These are phyloP conservation scores for Eimeria maxima DNA, from an alignment of 169 alveolate species.

Conservation along the genomic window DNA sequence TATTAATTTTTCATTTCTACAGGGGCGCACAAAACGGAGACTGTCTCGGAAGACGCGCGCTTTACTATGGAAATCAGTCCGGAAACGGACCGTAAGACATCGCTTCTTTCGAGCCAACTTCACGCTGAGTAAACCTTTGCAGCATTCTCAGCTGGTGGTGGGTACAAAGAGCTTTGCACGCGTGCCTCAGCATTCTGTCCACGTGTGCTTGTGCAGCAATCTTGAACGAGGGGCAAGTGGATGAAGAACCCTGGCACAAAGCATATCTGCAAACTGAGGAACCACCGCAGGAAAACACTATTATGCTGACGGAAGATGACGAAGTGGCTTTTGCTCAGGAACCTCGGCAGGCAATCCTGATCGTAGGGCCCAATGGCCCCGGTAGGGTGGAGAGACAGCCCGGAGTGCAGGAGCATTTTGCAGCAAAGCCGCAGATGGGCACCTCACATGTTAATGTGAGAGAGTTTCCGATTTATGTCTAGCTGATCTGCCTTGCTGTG, in stretches of 20 bases:
- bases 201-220: constrained; percentile 39
- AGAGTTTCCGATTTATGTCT: not conserved
- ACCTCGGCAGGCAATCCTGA: constrained; percentile 77
- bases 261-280: constrained; percentile 10
- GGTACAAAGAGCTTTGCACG: not conserved
- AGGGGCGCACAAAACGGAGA: not conserved
- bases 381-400: constrained; percentile 3
- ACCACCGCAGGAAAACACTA: constrained; percentile 53
- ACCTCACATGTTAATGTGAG: not conserved
- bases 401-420: not conserved
- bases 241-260: constrained; percentile 57
- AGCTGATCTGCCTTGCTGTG: not conserved
- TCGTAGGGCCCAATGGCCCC: constrained; percentile 74
- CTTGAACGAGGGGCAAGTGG: not conserved
- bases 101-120: not conserved
- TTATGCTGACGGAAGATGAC: constrained; percentile 40
- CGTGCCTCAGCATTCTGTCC: not conserved
- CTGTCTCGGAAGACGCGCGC: not conserved
- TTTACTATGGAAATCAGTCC: not conserved
- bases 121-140: not conserved
- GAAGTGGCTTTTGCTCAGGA: constrained; percentile 53
- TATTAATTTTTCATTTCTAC: not conserved
- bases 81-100: constrained; percentile 41
- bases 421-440: not conserved
- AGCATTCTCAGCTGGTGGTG: too few relatives aligned